Evolutionary conservation across 176 grass and related monocot species (phyloP).

Genomic region (Oryza meyeriana): DNA sequence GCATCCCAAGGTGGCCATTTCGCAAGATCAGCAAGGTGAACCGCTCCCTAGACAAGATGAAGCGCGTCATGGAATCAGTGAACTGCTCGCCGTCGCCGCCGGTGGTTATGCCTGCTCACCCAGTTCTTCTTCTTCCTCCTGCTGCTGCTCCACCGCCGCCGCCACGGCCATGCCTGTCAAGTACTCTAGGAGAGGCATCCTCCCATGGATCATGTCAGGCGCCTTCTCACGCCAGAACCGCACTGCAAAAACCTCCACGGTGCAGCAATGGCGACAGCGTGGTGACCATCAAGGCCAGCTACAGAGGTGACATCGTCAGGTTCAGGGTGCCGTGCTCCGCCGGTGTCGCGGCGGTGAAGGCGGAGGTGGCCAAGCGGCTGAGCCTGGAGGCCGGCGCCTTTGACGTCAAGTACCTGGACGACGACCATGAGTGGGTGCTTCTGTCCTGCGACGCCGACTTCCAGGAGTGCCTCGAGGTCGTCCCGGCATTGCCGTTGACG

Average conservation of each 20-base stretch:
- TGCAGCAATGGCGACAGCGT: constrained; percentile 1
- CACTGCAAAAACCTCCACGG: neutral
- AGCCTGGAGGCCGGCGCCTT: constrained; percentile 53
- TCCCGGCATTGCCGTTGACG: neutral
- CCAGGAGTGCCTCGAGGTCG: constrained; percentile 76
- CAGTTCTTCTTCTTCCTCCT: constrained; percentile 8
- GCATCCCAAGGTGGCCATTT: constrained; percentile 84
- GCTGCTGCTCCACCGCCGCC: neutral
- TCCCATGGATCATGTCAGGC: constrained; percentile 75
- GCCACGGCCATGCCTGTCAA: constrained; percentile 6
- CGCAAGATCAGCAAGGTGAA: constrained; percentile 89
- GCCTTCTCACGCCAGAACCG: neutral
- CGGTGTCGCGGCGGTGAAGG: constrained; percentile 39
- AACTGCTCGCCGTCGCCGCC: constrained; percentile 29
- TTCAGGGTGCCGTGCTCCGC: constrained; percentile 51
- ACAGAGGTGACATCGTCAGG: constrained; percentile 73
- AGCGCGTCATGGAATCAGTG: constrained; percentile 58
- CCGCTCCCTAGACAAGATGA: constrained; percentile 66
- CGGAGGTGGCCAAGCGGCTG: constrained; percentile 64
- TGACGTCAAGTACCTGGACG: constrained; percentile 86
- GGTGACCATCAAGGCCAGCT: constrained; percentile 73
- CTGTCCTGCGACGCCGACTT: constrained; percentile 74
- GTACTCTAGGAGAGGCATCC: constrained; percentile 26
- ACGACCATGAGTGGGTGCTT: constrained; percentile 84
- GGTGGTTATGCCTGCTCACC: neutral